These are phyloP conservation scores for Aspergillus ostianus DNA, from an alignment of 495 filamentous ascomycete genomes.

Conservation along the genomic window DNA sequence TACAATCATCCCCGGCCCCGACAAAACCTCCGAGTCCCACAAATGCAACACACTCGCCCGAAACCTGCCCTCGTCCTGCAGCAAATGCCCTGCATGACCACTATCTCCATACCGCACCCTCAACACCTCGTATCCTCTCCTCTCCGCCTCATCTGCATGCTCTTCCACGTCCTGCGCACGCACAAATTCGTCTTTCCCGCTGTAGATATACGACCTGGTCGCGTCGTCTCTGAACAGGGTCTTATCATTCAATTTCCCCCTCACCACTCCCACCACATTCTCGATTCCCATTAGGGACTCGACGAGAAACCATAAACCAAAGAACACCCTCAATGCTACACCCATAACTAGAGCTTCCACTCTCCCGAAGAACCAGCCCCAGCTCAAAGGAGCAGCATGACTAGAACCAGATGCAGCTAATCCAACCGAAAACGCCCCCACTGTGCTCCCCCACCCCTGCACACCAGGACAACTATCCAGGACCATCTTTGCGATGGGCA, in stretches of 20 bases:
- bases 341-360: background rate
- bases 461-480: too few species aligned
- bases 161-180: background rate
- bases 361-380: too few species aligned
- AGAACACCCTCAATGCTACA: background rate
- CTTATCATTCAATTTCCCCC: background rate
- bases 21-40: background rate
- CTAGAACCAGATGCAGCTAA: background rate
- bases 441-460: background rate
- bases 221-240: background rate
- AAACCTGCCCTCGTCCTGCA: background rate
- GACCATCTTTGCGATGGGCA: too few species aligned
- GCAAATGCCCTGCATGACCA: background rate
- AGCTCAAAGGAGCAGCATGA: too few species aligned
- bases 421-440: background rate
- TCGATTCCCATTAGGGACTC: background rate
- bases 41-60: background rate
- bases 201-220: background rate
- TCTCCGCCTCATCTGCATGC: background rate
- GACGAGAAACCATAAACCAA: background rate
- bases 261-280: background rate
- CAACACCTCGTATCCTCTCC: background rate
- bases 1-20: background rate
- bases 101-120: background rate
- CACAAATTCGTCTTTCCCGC: background rate